A percentile compares a stretch with the other conserved stretches of the same genome.
Conservation (phyloP, 805 yeast genomes). For the Spencermartinsiella europaea region DNA sequence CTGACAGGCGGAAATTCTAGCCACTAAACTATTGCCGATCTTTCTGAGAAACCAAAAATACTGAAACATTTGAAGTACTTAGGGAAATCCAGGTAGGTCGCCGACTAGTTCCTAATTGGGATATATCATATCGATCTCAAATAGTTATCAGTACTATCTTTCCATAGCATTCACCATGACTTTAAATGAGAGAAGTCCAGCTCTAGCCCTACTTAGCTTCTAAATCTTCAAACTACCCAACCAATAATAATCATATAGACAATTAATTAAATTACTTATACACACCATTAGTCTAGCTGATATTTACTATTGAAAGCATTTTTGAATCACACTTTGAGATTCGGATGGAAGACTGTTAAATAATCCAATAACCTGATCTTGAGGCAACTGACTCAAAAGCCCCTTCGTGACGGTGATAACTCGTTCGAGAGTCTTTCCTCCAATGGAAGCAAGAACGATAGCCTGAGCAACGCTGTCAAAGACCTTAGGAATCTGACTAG, state of each 20-base stretch:
- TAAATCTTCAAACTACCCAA: too few relatives aligned
- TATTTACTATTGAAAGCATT: slow-evolving; percentile 40
- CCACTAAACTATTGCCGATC: slow-evolving; percentile 34
- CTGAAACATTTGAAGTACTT: too few relatives aligned
- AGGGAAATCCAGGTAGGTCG: too few relatives aligned
- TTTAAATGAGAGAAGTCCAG: too few relatives aligned
- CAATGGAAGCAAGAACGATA: slow-evolving; percentile 56
- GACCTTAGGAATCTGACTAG: slow-evolving; percentile 50
- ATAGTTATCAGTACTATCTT: too few relatives aligned
- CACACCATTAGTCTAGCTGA: slow-evolving; percentile 2
- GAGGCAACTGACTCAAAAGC: slow-evolving; percentile 61
- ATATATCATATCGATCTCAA: too few relatives aligned
- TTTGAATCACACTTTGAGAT: slow-evolving; percentile 53
- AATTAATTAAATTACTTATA: slow-evolving; percentile 2
- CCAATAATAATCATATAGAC: background rate
- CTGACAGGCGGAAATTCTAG: slow-evolving; percentile 38
- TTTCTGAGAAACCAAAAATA: too few relatives aligned
- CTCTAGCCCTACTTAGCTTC: too few relatives aligned
- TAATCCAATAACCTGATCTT: slow-evolving; percentile 58
- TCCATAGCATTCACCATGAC: too few relatives aligned
- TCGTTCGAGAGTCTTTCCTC: slow-evolving; percentile 66
- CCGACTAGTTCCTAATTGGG: too few relatives aligned
- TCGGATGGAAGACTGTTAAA: slow-evolving; percentile 60
- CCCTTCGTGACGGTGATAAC: slow-evolving; percentile 59
- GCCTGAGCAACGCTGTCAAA: slow-evolving; percentile 73